These are phyloP conservation scores for Plicaturopsis crispa DNA, from an alignment of 768 basidiomycete species.

Conservation along the genomic window DNA sequence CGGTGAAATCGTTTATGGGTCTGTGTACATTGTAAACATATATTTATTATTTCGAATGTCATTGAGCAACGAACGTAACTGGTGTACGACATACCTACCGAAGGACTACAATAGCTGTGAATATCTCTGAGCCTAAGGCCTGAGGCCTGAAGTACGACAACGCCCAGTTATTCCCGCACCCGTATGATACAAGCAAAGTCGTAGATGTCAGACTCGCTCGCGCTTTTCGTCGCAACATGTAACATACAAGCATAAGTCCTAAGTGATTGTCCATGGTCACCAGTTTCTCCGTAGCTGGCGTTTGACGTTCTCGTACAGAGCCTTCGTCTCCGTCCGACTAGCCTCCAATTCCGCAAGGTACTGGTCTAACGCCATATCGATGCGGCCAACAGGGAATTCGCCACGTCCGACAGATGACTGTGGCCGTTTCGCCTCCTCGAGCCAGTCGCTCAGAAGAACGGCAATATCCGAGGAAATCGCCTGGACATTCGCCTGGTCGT, in stretches of 20 bases:
- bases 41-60: conserved; percentile 9
- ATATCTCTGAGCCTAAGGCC: no score
- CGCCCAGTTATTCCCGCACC: no score
- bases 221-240: no score
- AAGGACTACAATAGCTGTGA: no score
- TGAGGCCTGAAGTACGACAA: no score
- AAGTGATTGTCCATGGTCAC: no score
- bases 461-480: conserved; percentile 78
- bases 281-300: conserved; percentile 66
- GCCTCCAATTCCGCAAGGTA: conserved; percentile 68
- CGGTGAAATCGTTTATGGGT: background rate
- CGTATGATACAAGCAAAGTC: no score
- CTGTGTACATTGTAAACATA: conserved; percentile 6
- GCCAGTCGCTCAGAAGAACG: conserved; percentile 72
- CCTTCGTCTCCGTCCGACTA: conserved; percentile 52
- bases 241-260: no score
- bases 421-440: conserved; percentile 68
- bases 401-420: conserved; percentile 53
- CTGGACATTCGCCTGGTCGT: conserved; percentile 72
- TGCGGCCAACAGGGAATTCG: conserved; percentile 72
- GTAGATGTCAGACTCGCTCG: no score
- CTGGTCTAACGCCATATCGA: conserved; percentile 66
- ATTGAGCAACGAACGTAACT: no score
- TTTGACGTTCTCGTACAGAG: conserved; percentile 61
- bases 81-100: no score